Percentiles rank a stretch among this genome's conserved stretches.
phyloP scores from a whole-genome alignment of 73 alveolate species.

The Paramecium octaurelia region DNA sequence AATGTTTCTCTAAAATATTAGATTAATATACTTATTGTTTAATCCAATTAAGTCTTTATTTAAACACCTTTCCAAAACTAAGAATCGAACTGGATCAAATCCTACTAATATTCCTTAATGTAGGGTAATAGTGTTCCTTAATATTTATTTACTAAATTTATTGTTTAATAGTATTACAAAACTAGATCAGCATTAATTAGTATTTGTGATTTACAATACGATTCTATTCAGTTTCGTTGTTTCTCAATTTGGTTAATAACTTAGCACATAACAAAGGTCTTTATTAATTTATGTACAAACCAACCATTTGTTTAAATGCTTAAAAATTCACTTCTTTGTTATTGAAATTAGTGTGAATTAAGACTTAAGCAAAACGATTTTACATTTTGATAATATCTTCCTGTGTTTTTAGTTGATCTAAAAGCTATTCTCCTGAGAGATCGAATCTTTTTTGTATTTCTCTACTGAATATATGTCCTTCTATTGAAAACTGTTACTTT shows the following conservation, averaged over 20 bases:
- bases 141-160: not conserved
- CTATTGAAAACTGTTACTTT: not conserved
- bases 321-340: conserved; percentile 22
- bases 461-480: conserved; percentile 23
- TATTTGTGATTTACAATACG: conserved; percentile 30
- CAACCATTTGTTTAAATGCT: conserved; percentile 7
- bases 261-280: conserved; percentile 47
- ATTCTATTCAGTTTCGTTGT: not conserved
- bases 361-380: not conserved
- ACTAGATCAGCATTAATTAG: not conserved
- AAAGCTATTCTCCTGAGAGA: conserved; percentile 33
- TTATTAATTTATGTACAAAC: conserved; percentile 30
- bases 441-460: conserved; percentile 47
- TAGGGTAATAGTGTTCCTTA: not conserved
- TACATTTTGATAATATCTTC: not conserved
- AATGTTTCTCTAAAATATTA: not conserved
- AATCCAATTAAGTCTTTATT: not conserved
- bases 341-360: conserved; percentile 32
- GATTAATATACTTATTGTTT: not conserved
- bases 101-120: not conserved
- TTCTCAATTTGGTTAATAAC: conserved; percentile 23
- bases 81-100: not conserved
- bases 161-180: not conserved
- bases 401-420: not conserved
- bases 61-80: not conserved